Base-by-base conservation (phyloP, 495 filamentous ascomycete genomes). In the Margaritispora aquatica region DNA sequence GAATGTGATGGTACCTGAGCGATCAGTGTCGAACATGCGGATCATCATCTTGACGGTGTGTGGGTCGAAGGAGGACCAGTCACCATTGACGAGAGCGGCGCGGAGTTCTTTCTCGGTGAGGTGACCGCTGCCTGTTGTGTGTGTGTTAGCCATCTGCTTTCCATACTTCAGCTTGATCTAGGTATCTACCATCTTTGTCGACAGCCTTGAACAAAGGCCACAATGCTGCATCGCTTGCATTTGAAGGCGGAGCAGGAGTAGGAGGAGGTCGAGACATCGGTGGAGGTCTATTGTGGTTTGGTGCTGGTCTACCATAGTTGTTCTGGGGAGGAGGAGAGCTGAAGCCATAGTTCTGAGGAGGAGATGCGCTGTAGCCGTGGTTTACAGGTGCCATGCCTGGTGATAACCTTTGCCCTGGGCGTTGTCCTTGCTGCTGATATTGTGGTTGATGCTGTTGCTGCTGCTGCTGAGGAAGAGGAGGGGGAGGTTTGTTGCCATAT, bases 31-130 rank as follows among this genome's bases (percentile, higher is more conserved):
- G 74, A 98, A 98, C 94, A 97, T 97, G 68, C 87, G 84, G 61
- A 97, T 96, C 94, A 98, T 97, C 90, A 96, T 95, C 60, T 87
- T 87, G 58, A 98, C 90, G 2, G 94, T 98, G 63, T 96, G 89
- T n/a, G 87, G 84, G 73, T 98, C 95, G 71, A 98, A 98, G 3
- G 88, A 81, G 4, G 89, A 88, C 80, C 86, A 97, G 76, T 98
- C 94, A 46, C 91, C 93, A 71, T 98, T 98, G 41, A 98, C 95
- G 9, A 98, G 84, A 11, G 94, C 94, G 0, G 89, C 87, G 10
- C 89, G 85, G 19, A 98, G 88, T 72, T 98, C 94, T 61, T 79
- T 75, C 70, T 97, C 95, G 1, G 87, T 89, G 41, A 98, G 80
- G 55, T 90, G 81, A 22, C 92, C 92, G 49, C 82, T 89, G 26